Evolutionary conservation across 73 alveolate genomes (phyloP), one percentile per base, ranked within the genome.

Genomic region (Tetrahymena thermophila): DNA sequence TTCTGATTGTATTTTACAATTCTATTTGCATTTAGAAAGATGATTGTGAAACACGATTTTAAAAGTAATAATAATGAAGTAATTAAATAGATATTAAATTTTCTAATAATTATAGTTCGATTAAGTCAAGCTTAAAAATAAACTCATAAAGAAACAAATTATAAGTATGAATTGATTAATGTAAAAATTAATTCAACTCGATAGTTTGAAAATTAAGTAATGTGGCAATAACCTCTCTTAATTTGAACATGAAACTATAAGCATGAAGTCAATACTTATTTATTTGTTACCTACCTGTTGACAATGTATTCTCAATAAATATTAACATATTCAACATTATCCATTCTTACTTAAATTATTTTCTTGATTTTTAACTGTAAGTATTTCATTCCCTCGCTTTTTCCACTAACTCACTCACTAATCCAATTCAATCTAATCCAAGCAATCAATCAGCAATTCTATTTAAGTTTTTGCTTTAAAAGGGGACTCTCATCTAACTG

Each of bases 371-470:
- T 71, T 71, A 71, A 71, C 89, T 71, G 89, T 71, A 71, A 71
- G 89, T 71, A 71, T 71, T 71, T 71, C 89, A 71, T 71, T 71
- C 89, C 89, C 89, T 71, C 89, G 37, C 89, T 71, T 71, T 71
- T 71, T 71, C 40, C 89, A 71, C 89, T 28, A 23, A 71, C 35
- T 8, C 89, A 71, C 89, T 28, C 40, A 71, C 35, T 8, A 25
- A 71, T 71, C 25, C 85, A 25, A 56, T 21, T 34, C 85, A 25
- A 71, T 71, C 25, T 34, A 25, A 56, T 21, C 85, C 85, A 57
- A 57, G 4, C 21, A 43, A 43, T 19, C 83, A 50, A 2, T 0
- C 31, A 50, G 15, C 28, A 50, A 21, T 50, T 10, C 83, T 50
- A 19, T 5, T 21, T 11, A 50, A 50, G 83, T 28, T 50, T 11